Evolutionary conservation across 2,329 filamentous ascomycete genomes (phyloP).

Genomic region (Zymoseptoria pseudotritici): DNA sequence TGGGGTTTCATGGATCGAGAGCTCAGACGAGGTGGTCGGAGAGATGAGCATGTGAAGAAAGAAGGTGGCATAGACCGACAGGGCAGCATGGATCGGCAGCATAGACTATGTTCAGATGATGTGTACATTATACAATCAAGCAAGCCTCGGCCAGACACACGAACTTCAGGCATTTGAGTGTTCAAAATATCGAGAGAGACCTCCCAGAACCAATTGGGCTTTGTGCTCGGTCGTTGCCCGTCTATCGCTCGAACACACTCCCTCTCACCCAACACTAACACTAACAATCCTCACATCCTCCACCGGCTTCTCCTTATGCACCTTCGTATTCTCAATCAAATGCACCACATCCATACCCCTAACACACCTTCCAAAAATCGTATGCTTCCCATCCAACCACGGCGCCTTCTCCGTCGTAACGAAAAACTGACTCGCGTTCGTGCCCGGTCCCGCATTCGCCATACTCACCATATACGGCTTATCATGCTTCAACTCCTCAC

Average conservation of each 20-base stretch:
- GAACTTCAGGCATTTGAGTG: too few relatives aligned
- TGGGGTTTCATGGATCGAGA: not conserved
- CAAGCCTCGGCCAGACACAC: too few relatives aligned
- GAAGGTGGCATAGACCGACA: too few relatives aligned
- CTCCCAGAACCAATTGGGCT: too few relatives aligned
- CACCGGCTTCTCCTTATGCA: conserved; percentile 86
- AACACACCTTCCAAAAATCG: conserved; percentile 85
- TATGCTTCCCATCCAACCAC: conserved; percentile 95
- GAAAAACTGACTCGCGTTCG: conserved; percentile 95
- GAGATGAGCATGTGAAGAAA: not conserved
- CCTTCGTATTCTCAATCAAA: conserved; percentile 85
- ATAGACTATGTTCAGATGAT: too few relatives aligned
- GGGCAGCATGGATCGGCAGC: too few relatives aligned
- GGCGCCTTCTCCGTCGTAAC: conserved; percentile 96
- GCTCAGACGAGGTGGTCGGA: not conserved
- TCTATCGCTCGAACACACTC: too few relatives aligned
- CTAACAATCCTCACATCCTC: conserved; percentile 97
- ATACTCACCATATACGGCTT: conserved; percentile 95
- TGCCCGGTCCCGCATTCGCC: conserved; percentile 94
- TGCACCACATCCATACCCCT: conserved; percentile 91
- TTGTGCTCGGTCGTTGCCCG: too few relatives aligned
- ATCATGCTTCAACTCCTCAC: conserved; percentile 73
- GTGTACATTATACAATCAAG: too few relatives aligned
- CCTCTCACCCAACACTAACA: conserved; percentile 44
- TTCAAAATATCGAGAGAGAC: too few relatives aligned